Percentiles rank a stretch among this genome's conserved stretches.
These are phyloP conservation scores for Ilyonectria mors-panacis DNA, from an alignment of 2,329 filamentous ascomycete genomes.

Conservation along the genomic window DNA sequence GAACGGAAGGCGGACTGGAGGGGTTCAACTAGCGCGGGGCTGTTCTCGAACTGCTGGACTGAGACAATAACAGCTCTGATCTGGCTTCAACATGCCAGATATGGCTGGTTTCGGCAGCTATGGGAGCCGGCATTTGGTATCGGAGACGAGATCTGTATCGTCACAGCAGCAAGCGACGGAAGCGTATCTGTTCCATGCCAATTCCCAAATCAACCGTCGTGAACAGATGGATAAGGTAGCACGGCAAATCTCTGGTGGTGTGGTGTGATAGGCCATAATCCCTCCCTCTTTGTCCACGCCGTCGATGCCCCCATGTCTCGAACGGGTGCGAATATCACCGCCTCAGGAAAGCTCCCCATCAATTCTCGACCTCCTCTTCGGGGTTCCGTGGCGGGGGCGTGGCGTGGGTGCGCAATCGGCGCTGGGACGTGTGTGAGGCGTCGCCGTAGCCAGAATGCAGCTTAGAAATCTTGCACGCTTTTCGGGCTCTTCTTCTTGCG, in stretches of 20 bases:
- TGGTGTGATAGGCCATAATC: slow-evolving; percentile 22
- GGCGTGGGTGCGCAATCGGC: background rate
- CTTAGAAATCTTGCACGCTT: slow-evolving; percentile 13
- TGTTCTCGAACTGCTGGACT: background rate
- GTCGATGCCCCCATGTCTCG: slow-evolving; percentile 7
- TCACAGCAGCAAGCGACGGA: background rate
- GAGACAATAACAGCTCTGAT: background rate
- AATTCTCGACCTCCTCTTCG: too few species aligned
- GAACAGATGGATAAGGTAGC: background rate
- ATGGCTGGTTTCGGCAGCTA: background rate
- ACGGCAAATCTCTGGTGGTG: slow-evolving; percentile 3
- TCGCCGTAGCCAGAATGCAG: background rate
- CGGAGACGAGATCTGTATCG: background rate
- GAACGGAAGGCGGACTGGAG: slow-evolving; percentile 18
- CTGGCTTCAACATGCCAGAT: background rate
- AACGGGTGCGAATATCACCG: background rate
- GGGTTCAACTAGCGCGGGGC: slow-evolving; percentile 26
- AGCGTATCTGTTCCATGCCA: background rate
- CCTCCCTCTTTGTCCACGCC: slow-evolving; percentile 1
- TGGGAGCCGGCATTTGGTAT: background rate
- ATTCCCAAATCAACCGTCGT: background rate
- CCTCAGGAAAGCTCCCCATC: background rate
- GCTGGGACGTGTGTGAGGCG: background rate
- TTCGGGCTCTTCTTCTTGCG: background rate
- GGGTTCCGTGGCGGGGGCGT: too few species aligned